Percentiles rank a stretch among this genome's conserved stretches.
Evolutionary conservation across 2,329 filamentous ascomycete genomes (phyloP).

Genomic region (Trichoderma sp.): DNA sequence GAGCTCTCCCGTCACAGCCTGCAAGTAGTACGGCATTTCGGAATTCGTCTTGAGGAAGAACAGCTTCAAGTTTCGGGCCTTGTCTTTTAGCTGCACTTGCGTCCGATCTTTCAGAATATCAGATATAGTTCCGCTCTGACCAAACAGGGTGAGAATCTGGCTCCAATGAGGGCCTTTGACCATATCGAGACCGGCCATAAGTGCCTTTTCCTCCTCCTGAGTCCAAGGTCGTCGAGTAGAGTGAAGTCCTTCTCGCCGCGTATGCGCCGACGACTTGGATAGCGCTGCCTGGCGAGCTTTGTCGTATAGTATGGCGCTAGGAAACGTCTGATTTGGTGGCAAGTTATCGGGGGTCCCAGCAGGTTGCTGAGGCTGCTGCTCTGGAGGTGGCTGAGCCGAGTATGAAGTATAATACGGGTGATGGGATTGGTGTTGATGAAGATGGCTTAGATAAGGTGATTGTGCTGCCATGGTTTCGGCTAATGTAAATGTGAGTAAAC

Average conservation of each 20-base stretch:
- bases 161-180: slow-evolving; percentile 94
- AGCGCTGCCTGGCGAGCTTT: slow-evolving; percentile 62
- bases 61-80: slow-evolving; percentile 84
- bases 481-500: slow-evolving; percentile 26
- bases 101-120: slow-evolving; percentile 86
- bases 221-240: slow-evolving; percentile 80
- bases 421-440: slow-evolving; percentile 46
- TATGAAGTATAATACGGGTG: slow-evolving; percentile 43
- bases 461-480: slow-evolving; percentile 44
- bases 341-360: slow-evolving; percentile 45
- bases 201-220: slow-evolving; percentile 83
- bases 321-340: slow-evolving; percentile 60
- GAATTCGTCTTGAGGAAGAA: slow-evolving; percentile 92
- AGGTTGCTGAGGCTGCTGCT: slow-evolving; percentile 38
- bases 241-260: slow-evolving; percentile 60
- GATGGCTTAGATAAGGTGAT: slow-evolving; percentile 43
- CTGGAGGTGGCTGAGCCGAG: slow-evolving; percentile 42
- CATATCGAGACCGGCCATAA: slow-evolving; percentile 85
- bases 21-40: slow-evolving; percentile 85
- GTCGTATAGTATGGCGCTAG: slow-evolving; percentile 61
- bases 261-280: slow-evolving; percentile 59
- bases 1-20: slow-evolving; percentile 86
- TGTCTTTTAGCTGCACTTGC: slow-evolving; percentile 91
- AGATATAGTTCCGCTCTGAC: slow-evolving; percentile 75
- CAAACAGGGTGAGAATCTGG: slow-evolving; percentile 84